Percentiles rank a stretch among this genome's conserved stretches.
Conservation (phyloP, 768 basidiomycete genomes). For the Podaxis sp. region DNA sequence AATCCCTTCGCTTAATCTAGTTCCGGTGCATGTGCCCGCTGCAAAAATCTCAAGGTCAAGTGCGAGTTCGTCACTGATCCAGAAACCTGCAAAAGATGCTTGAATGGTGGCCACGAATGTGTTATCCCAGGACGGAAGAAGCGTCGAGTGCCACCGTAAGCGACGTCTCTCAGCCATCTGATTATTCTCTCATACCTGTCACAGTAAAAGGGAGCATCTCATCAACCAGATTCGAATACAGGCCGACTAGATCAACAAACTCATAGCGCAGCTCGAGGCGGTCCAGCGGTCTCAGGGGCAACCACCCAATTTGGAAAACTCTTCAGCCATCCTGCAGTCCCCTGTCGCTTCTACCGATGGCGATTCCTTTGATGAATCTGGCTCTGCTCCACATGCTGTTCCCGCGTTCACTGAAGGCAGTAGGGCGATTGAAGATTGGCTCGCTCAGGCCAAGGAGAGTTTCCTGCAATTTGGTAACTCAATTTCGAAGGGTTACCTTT, state of each 20-base stretch:
- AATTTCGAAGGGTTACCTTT: slow-evolving; percentile 50
- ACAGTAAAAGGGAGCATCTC: slow-evolving; percentile 79
- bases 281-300: slow-evolving; percentile 20
- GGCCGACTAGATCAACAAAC: slow-evolving; percentile 66
- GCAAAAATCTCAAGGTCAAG: slow-evolving; percentile 67
- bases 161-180: slow-evolving; percentile 6
- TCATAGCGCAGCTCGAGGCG: slow-evolving; percentile 68
- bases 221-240: slow-evolving; percentile 75
- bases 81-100: slow-evolving; percentile 76
- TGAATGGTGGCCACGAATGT: slow-evolving; percentile 70
- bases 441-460: slow-evolving; percentile 68
- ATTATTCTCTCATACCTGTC: slow-evolving; percentile 7
- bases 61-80: slow-evolving; percentile 75
- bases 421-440: slow-evolving; percentile 74
- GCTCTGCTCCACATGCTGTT: slow-evolving; percentile 21
- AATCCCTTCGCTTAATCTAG: slow-evolving; percentile 25
- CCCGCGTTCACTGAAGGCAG: slow-evolving; percentile 25
- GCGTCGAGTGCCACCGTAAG: slow-evolving; percentile 76
- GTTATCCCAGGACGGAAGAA: slow-evolving; percentile 84
- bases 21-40: slow-evolving; percentile 67
- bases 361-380: slow-evolving; percentile 29
- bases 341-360: slow-evolving; percentile 37
- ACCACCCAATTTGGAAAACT: slow-evolving; percentile 23
- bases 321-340: slow-evolving; percentile 33
- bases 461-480: slow-evolving; percentile 62